Evolutionary conservation across 495 filamentous ascomycete genomes (phyloP), one percentile per base, ranked within the genome.

Genomic region (Penicilliopsis zonata): DNA sequence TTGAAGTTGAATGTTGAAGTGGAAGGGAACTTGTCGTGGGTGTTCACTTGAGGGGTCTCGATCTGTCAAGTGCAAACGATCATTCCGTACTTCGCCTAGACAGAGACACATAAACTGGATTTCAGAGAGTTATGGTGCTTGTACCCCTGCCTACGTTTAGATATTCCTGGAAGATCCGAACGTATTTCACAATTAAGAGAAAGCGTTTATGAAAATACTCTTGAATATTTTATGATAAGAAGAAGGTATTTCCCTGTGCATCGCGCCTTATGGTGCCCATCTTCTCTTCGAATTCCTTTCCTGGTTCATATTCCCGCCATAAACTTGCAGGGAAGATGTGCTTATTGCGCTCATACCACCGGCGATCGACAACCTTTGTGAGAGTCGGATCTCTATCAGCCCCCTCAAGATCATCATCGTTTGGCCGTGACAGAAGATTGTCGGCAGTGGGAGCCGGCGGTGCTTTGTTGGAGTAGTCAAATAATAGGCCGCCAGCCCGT

Each of bases 291-390:
- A 95, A 94, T 38, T 95, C 80, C 56, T 78, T 80, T 17, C 78
- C 78, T 1, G 86, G 82, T 38, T 95, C 87, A 55, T 93, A 98
- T 37, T 93, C 82, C 37, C 86, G 84, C 90, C 90, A 98, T 10
- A 90, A 67, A 50, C 82, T 94, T 4, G 88, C 90, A 0, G 90
- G 90, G 54, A 86, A 96, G 29, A 96, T 95, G 43, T 98, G 90
- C 52, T 96, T 98, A 52, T 96, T 93, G 42, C 77, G 69, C 60
- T 94, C 84, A 49, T 95, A 98, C 90, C 90, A 98, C 35, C 90
- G 61, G 28, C 90, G 69, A 59, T 98, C 90, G 2, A 98, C 90
- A 5, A 96, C 90, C 53, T 94, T 96, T 15, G 90, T 98, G 35
- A 83, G 64, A 3, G 72, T 72, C 0, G 85, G 75, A 38, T 96